Evolutionary conservation across 2,329 filamentous ascomycete genomes (phyloP).

Genomic region (Cercospora sesami): DNA sequence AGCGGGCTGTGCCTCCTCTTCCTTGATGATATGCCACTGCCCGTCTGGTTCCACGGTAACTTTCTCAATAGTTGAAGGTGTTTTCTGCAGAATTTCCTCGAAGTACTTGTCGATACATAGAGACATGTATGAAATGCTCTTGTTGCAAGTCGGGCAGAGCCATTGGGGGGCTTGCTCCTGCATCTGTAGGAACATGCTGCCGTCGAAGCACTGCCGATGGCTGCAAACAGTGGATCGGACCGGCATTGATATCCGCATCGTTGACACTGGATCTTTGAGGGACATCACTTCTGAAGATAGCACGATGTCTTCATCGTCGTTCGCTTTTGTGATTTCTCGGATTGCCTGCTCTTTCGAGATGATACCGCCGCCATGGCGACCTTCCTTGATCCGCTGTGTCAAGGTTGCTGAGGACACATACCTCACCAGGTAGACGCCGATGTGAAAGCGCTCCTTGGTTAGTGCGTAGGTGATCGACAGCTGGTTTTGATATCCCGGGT

Average conservation of each 20-base stretch:
- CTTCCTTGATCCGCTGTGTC: conserved; percentile 63
- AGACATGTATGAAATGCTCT: conserved; percentile 73
- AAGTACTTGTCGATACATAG: conserved; percentile 91
- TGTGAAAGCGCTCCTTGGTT: conserved; percentile 67
- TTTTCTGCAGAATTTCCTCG: conserved; percentile 77
- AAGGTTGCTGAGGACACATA: conserved; percentile 70
- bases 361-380: conserved; percentile 52
- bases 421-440: conserved; percentile 74
- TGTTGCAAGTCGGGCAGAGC: conserved; percentile 93
- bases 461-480: conserved; percentile 89
- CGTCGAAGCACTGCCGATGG: conserved; percentile 95
- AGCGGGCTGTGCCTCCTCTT: conserved; percentile 42
- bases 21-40: conserved; percentile 62
- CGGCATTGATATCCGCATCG: conserved; percentile 75
- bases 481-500: conserved; percentile 69
- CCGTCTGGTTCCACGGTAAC: conserved; percentile 89
- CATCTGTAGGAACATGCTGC: conserved; percentile 83
- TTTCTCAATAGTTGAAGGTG: conserved; percentile 70
- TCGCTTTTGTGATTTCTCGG: conserved; percentile 74
- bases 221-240: conserved; percentile 77
- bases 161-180: conserved; percentile 96
- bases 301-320: conserved; percentile 79
- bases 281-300: conserved; percentile 86
- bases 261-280: conserved; percentile 88
- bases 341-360: conserved; percentile 81